Percentiles rank a stretch among this genome's conserved stretches.
These are phyloP conservation scores for Huntiella omanensis DNA, from an alignment of 2,329 filamentous ascomycete species.

Conservation along the genomic window DNA sequence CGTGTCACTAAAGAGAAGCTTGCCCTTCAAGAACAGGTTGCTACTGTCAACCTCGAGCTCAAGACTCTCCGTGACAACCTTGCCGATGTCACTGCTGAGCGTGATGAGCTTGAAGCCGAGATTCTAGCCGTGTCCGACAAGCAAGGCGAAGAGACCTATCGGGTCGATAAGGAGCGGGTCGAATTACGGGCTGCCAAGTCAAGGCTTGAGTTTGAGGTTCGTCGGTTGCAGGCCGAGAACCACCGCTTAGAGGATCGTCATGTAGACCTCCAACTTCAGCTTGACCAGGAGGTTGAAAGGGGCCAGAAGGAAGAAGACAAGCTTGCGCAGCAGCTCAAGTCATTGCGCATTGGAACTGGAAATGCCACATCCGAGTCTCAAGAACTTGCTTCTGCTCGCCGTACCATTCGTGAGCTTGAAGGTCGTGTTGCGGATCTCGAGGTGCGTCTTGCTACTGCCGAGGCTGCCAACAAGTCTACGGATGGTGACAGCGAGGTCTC, in stretches of 20 bases:
- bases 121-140: constrained; percentile 14
- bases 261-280: constrained; percentile 38
- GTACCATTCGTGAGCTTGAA: constrained; percentile 47
- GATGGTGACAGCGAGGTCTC: constrained; percentile 36
- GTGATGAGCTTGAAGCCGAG: constrained; percentile 44
- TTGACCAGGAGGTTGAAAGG: constrained; percentile 47
- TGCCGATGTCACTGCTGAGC: constrained; percentile 41
- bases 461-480: constrained; percentile 18
- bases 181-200: constrained; percentile 49
- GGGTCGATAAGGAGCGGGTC: constrained; percentile 48
- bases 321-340: constrained; percentile 33
- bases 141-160: constrained; percentile 38
- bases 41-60: constrained; percentile 39
- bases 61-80: constrained; percentile 36
- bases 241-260: constrained; percentile 35
- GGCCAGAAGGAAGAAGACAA: constrained; percentile 48
- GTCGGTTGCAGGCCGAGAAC: constrained; percentile 46
- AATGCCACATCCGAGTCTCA: constrained; percentile 27
- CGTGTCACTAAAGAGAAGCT: constrained; percentile 42
- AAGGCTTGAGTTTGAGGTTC: constrained; percentile 48
- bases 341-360: constrained; percentile 28
- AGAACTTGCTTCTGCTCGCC: constrained; percentile 39
- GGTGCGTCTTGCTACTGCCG: constrained; percentile 20
- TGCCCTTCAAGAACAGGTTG: constrained; percentile 42
- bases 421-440: constrained; percentile 37